Evolutionary conservation across 1,139 yeast species (phyloP), one percentile per base, ranked within the genome.

Genomic region (Scheffersomyces insectosa): DNA sequence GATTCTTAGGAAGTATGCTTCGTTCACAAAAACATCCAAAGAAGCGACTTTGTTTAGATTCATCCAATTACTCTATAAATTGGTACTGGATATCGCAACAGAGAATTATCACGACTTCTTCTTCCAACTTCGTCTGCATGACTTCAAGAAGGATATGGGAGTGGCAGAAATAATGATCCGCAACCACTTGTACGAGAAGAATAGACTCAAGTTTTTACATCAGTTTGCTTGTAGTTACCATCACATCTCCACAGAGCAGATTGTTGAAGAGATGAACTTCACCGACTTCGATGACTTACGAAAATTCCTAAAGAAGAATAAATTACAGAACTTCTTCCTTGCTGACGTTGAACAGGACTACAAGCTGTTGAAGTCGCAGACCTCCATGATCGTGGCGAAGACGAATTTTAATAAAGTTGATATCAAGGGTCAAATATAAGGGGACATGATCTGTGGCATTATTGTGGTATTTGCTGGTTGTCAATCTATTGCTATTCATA

Each of bases 391-490:
- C 6, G 25, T 20, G 25, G 25, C 25, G 8, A 20, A 68, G 39
- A 66, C 74, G 16, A 72, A 68, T 27, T 78, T 78, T 51, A 78
- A 72, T 46, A 85, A 79, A 57, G 83, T 91, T n/a, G 97, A 91
- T 60, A 90, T 91, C 47, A 91, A 90, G 68, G 97, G 98, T 0
- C 97, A 91, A 62, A 75, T 85, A 14, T 87, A 23, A 29, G 20
- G 28, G 5, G 23, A 5, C 28, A 37, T 15, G 30, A 5, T 20
- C 25, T 20, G 8, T 20, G 6, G 25, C 8, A 20, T 5, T 20
- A 8, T 20, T 20, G 20, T 16, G 20, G 20, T 5, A 16, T 16
- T 16, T 16, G 20, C 20, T 5, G 5, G 5, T 16, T 16, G 6
- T 16, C 6, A 16, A 16, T 16, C 1, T 16, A 16, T 16, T 6